Evolutionary conservation across 495 filamentous ascomycete species (phyloP).

Genomic region (Aspergillus kassunensis): DNA sequence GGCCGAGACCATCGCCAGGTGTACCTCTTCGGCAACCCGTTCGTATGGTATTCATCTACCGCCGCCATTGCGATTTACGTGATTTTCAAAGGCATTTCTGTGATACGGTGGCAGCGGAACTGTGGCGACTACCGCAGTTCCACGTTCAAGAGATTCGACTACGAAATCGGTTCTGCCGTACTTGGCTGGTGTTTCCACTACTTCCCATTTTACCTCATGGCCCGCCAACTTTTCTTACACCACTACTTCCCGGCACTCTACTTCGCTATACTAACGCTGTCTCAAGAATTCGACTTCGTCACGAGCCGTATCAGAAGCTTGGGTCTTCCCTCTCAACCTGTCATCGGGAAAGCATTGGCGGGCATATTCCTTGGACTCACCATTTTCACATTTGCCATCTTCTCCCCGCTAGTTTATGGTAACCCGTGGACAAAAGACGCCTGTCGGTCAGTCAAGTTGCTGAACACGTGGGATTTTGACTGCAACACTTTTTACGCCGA

Average conservation of each 20-base stretch:
- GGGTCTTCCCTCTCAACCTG: conserved; percentile 65
- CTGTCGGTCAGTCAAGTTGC: conserved; percentile 82
- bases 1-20: conserved; percentile 90
- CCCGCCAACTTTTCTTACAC: conserved; percentile 94
- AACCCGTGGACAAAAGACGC: conserved; percentile 87
- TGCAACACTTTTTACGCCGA: conserved; percentile 86
- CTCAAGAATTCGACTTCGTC: conserved; percentile 83
- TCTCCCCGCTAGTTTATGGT: conserved; percentile 86
- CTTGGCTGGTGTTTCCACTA: conserved; percentile 96
- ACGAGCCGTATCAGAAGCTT: conserved; percentile 62
- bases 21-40: conserved; percentile 91
- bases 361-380: conserved; percentile 66
- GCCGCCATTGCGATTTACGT: conserved; percentile 74
- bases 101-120: conserved; percentile 91
- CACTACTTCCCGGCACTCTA: conserved; percentile 96
- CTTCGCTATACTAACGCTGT: conserved; percentile 85
- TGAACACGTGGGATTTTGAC: conserved; percentile 92
- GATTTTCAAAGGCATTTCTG: conserved; percentile 78
- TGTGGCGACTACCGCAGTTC: conserved; percentile 77
- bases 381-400: conserved; percentile 74
- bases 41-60: conserved; percentile 92
- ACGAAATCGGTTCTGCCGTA: conserved; percentile 86
- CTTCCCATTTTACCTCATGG: conserved; percentile 97
- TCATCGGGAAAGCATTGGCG: conserved; percentile 67
- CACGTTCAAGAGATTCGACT: conserved; percentile 93